These are phyloP conservation scores for Backusella westeae DNA, from an alignment of 192 early-diverging fungal species.

Conservation along the genomic window DNA sequence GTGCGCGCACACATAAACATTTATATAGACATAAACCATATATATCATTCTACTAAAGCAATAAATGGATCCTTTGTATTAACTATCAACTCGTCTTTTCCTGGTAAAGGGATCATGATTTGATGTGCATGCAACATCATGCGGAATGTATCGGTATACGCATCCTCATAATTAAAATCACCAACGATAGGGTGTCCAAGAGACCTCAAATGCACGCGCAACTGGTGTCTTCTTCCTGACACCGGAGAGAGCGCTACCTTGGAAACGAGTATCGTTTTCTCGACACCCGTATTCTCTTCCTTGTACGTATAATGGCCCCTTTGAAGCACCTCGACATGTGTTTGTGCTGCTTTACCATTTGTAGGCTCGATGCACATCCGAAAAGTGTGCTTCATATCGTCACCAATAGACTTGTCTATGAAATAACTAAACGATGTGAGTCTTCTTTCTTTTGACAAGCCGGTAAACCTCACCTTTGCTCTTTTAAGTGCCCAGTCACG, in stretches of 20 bases:
- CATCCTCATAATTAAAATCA: slow-evolving; percentile 40
- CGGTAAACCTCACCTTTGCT: slow-evolving; percentile 12
- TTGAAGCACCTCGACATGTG: slow-evolving; percentile 27
- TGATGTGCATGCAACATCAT: slow-evolving; percentile 46
- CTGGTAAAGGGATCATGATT: slow-evolving; percentile 26
- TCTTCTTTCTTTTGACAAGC: background rate
- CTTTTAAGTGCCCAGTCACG: slow-evolving; percentile 30
- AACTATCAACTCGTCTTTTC: background rate
- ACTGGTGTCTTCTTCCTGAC: slow-evolving; percentile 39
- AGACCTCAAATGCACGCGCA: slow-evolving; percentile 36
- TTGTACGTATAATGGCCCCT: slow-evolving; percentile 26
- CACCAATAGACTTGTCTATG: slow-evolving; percentile 33
- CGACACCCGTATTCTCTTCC: slow-evolving; percentile 11
- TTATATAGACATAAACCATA: background rate
- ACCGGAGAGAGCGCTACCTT: slow-evolving; percentile 29
- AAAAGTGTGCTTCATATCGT: slow-evolving; percentile 35
- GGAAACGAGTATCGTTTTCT: slow-evolving; percentile 14
- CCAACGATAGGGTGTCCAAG: slow-evolving; percentile 41
- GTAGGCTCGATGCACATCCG: slow-evolving; percentile 31
- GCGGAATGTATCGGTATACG: slow-evolving; percentile 38
- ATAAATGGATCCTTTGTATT: slow-evolving; percentile 10
- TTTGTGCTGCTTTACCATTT: slow-evolving; percentile 30
- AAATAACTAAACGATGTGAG: slow-evolving; percentile 19
- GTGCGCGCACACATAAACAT: background rate
- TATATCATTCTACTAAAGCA: slow-evolving; percentile 1